Percentiles rank a stretch among this genome's conserved stretches.
Evolutionary conservation across 2,329 filamentous ascomycete genomes (phyloP).

Genomic region (Cercospora citrullina): DNA sequence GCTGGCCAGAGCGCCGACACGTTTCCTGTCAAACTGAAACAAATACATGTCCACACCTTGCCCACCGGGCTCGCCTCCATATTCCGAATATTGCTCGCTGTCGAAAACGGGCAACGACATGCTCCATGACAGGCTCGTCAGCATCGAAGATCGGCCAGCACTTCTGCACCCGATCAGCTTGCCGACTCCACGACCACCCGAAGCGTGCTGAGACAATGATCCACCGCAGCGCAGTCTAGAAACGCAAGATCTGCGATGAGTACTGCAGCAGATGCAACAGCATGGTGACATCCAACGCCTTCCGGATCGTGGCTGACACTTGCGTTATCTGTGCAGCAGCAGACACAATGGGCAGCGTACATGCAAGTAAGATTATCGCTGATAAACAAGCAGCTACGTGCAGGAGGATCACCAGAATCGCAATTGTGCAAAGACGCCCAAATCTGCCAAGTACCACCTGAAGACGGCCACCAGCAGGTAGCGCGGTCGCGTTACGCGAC

Average conservation of each 20-base stretch:
- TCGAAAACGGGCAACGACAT: not conserved
- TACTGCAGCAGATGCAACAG: not conserved
- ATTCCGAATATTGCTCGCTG: not conserved
- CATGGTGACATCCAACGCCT: not conserved
- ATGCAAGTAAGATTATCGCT: conserved; percentile 1
- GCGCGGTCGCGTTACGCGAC: not conserved
- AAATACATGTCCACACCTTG: not conserved
- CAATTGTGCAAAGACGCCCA: not conserved
- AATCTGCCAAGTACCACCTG: not conserved
- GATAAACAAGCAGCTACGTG: not conserved
- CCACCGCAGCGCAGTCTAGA: not conserved
- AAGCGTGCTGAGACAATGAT: not conserved
- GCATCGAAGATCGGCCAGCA: not conserved
- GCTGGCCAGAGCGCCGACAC: not conserved
- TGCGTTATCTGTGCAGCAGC: not conserved
- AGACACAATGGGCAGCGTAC: not conserved
- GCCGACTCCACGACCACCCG: not conserved
- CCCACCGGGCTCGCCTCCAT: not conserved
- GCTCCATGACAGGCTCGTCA: not conserved
- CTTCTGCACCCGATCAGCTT: not conserved
- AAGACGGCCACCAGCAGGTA: not conserved
- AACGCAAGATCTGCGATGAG: not conserved
- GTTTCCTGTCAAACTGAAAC: conserved; percentile 5
- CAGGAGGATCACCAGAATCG: not conserved
- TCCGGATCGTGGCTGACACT: not conserved